Conservation (phyloP, 805 yeast species). For the Myxozyma melibiosi region DNA sequence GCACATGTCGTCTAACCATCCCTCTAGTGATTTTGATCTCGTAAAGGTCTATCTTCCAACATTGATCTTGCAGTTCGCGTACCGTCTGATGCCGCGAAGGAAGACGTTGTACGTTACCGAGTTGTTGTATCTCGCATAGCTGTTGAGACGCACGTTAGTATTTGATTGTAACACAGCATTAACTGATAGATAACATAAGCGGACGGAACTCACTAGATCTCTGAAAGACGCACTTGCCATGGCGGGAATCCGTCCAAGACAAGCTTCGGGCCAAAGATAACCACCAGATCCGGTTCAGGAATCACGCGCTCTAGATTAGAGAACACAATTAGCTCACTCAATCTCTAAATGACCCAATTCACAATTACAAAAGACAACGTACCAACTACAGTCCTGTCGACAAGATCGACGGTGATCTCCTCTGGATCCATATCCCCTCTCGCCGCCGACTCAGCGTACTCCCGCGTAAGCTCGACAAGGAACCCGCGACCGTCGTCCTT, state of each 20-base stretch:
- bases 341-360: too few species aligned
- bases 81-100: constrained; percentile 53
- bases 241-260: constrained; percentile 96
- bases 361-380: constrained; percentile 44
- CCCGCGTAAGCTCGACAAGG: constrained; percentile 81
- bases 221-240: constrained; percentile 92
- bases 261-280: constrained; percentile 81
- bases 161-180: not conserved
- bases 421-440: constrained; percentile 59
- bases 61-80: constrained; percentile 79
- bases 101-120: constrained; percentile 47
- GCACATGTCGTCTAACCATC: not conserved
- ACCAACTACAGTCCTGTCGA: constrained; percentile 51
- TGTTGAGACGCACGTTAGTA: not conserved
- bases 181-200: not conserved
- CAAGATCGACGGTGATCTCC: constrained; percentile 72
- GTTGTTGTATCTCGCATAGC: constrained; percentile 31
- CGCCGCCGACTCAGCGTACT: constrained; percentile 72
- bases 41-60: constrained; percentile 64
- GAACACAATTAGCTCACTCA: not conserved
- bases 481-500: constrained; percentile 86
- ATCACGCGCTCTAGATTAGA: constrained; percentile 64
- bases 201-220: constrained; percentile 56
- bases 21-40: not conserved
- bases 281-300: constrained; percentile 86